These are phyloP conservation scores for Candida albicans DNA, from an alignment of 1,139 yeast genomes.

Conservation along the genomic window DNA sequence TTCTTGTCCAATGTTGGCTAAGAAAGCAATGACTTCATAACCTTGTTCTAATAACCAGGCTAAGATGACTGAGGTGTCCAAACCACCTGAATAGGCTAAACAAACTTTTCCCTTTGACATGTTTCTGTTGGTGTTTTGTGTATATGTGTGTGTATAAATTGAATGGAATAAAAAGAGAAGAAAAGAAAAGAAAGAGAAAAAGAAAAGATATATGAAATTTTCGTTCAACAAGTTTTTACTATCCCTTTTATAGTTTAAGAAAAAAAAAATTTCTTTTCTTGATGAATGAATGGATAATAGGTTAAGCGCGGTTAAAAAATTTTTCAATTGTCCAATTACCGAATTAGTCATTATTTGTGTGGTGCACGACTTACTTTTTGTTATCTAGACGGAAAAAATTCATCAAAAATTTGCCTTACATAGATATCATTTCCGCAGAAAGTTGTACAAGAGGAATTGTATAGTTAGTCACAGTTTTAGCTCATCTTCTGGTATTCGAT, in stretches of 20 bases:
- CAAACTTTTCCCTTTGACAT: conserved; percentile 99
- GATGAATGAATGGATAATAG: conserved; percentile 4
- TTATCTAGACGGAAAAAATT: background rate
- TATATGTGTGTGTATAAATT: conserved; percentile 3
- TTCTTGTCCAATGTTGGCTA: conserved; percentile 98
- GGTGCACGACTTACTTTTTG: background rate
- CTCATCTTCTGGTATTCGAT: too few species aligned
- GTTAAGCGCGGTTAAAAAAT: conserved; percentile 6
- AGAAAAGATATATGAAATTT: background rate
- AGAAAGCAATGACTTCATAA: conserved; percentile 95
- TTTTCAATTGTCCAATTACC: conserved; percentile 28
- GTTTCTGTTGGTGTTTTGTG: conserved; percentile 11
- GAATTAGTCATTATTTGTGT: conserved; percentile 24
- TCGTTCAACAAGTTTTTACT: background rate
- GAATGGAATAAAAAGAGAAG: conserved; percentile 8
- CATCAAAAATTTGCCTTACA: background rate
- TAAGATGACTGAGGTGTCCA: conserved; percentile 94
- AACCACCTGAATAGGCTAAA: conserved; percentile 98
- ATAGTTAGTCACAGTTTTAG: background rate
- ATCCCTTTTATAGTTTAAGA: conserved; percentile 1
- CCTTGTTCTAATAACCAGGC: conserved; percentile 99
- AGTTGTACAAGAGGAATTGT: background rate
- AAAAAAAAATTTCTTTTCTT: background rate
- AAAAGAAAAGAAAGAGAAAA: background rate
- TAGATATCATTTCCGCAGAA: background rate